Percentiles rank a stretch among this genome's conserved stretches.
These are phyloP conservation scores for Colletotrichum graminicola DNA, from an alignment of 2,329 filamentous ascomycete species.

Conservation along the genomic window DNA sequence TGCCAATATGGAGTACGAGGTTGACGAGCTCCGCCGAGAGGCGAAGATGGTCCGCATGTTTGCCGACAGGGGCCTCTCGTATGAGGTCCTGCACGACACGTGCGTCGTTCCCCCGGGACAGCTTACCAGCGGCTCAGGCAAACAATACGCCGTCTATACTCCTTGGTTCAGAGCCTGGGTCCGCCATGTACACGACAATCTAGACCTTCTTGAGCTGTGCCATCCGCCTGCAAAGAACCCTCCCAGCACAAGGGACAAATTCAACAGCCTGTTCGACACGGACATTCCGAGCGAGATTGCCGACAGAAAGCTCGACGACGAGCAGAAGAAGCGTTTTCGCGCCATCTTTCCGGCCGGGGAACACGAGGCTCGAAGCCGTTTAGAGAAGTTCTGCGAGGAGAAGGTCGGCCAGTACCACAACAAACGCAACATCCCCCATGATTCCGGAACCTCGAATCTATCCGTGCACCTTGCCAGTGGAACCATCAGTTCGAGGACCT, in stretches of 20 bases:
- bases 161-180: conserved; percentile 88
- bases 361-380: conserved; percentile 73
- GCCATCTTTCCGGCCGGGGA: conserved; percentile 82
- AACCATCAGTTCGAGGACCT: conserved; percentile 76
- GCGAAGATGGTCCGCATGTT: conserved; percentile 72
- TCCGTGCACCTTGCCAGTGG: conserved; percentile 80
- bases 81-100: conserved; percentile 83
- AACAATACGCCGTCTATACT: conserved; percentile 85
- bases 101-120: conserved; percentile 83
- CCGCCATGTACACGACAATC: conserved; percentile 76
- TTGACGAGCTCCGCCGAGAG: conserved; percentile 88
- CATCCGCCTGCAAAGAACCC: conserved; percentile 60
- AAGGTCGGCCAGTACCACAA: conserved; percentile 72
- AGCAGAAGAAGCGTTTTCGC: conserved; percentile 69
- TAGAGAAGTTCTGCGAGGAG: conserved; percentile 76
- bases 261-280: conserved; percentile 69
- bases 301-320: conserved; percentile 70
- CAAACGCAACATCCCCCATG: conserved; percentile 74
- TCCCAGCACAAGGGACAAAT: conserved; percentile 54
- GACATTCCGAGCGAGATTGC: conserved; percentile 71
- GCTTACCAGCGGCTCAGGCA: conserved; percentile 75
- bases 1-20: conserved; percentile 91
- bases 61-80: conserved; percentile 72
- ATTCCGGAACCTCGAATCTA: conserved; percentile 73
- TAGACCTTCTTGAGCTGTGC: conserved; percentile 72